Conservation (phyloP, 371 early-diverging fungal species). For the Blyttiomyces sp. region DNA sequence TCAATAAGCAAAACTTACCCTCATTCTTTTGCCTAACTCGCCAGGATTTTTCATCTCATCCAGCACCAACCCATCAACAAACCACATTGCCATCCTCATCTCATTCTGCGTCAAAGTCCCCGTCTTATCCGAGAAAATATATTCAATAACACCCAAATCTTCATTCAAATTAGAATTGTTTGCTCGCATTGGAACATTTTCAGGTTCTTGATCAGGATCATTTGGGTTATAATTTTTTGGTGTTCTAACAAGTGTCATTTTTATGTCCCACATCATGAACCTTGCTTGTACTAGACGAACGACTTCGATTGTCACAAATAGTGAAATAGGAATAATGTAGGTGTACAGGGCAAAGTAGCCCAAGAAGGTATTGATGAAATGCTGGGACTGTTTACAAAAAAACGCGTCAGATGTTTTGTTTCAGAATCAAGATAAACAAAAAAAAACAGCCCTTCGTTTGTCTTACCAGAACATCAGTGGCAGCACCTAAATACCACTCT, state of each 20-base stretch:
- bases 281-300: constrained; percentile 70
- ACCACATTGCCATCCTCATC: constrained; percentile 76
- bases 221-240: constrained; percentile 59
- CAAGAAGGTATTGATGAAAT: constrained; percentile 14
- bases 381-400: constrained; percentile 5
- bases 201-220: constrained; percentile 80
- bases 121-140: constrained; percentile 96
- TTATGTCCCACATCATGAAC: background rate
- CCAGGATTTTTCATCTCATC: constrained; percentile 40
- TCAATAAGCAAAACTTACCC: no score
- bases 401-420: background rate
- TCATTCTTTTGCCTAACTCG: no score
- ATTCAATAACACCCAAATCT: constrained; percentile 86
- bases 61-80: constrained; percentile 73
- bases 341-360: constrained; percentile 45
- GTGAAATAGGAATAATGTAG: constrained; percentile 88
- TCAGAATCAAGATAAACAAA: background rate
- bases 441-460: no score
- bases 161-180: constrained; percentile 79
- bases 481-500: constrained; percentile 12
- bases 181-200: constrained; percentile 74
- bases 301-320: constrained; percentile 94
- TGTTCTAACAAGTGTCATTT: background rate
- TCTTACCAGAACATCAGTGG: constrained; percentile 55
- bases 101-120: constrained; percentile 73